These are phyloP conservation scores for Fistulifera solaris DNA, from an alignment of 108 stramenopile genomes.

Conservation along the genomic window DNA sequence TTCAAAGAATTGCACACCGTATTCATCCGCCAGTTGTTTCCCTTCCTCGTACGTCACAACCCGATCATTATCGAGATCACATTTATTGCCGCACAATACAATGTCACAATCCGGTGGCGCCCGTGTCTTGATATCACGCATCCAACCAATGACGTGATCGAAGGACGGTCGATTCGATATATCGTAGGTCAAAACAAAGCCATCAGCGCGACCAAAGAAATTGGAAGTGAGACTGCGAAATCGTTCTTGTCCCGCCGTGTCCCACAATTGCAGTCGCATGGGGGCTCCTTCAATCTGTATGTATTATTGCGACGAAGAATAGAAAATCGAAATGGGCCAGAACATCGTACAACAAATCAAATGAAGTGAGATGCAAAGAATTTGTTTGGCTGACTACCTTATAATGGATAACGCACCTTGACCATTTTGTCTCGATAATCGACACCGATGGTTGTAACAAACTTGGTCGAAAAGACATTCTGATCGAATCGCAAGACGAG, in stretches of 20 bases:
- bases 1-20: constrained; percentile 94
- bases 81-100: constrained; percentile 81
- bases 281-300: constrained; percentile 75
- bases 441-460: constrained; percentile 91
- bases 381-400: no score
- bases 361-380: no score
- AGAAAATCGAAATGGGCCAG: no score
- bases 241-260: constrained; percentile 93
- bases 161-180: constrained; percentile 83
- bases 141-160: constrained; percentile 90
- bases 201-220: constrained; percentile 92
- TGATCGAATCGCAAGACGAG: constrained; percentile 85
- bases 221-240: constrained; percentile 89
- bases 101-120: constrained; percentile 87
- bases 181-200: constrained; percentile 88
- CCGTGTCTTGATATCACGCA: constrained; percentile 83
- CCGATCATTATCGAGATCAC: constrained; percentile 73
- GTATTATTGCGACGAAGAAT: no score
- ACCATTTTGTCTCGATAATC: constrained; percentile 94
- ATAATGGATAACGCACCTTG: no score
- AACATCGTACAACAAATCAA: no score
- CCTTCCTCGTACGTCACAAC: constrained; percentile 82
- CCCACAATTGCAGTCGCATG: constrained; percentile 88
- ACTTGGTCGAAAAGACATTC: constrained; percentile 87
- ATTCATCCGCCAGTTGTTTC: constrained; percentile 80